Evolutionary conservation across 1,139 yeast species (phyloP).

Genomic region (Suhomyces guaymorum): DNA sequence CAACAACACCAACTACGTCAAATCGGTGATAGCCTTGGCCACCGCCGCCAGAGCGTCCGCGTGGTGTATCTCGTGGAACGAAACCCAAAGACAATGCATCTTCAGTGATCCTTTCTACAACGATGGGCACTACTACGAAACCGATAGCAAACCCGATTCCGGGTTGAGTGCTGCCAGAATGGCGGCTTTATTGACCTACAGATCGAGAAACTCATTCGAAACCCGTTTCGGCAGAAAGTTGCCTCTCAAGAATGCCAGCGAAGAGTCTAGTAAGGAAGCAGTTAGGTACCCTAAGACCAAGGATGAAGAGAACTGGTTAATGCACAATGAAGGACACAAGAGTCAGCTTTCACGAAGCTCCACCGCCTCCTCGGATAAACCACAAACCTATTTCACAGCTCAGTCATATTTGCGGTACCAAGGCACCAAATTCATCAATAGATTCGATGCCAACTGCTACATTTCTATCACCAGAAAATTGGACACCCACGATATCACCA

Average conservation of each 20-base stretch:
- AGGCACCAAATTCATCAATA: constrained; percentile 80
- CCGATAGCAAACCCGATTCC: constrained; percentile 68
- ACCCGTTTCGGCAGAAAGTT: constrained; percentile 80
- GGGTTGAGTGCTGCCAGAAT: constrained; percentile 97
- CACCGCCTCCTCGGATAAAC: constrained; percentile 30
- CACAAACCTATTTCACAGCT: constrained; percentile 91
- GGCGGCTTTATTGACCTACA: constrained; percentile 90
- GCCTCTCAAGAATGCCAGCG: constrained; percentile 34
- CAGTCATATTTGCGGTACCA: constrained; percentile 93
- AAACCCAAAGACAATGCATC: constrained; percentile 93
- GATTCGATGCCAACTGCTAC: constrained; percentile 97
- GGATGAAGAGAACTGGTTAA: constrained; percentile 50
- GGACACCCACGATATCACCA: constrained; percentile 90
- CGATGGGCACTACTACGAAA: constrained; percentile 79
- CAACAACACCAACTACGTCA: constrained; percentile 70
- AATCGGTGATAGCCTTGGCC: constrained; percentile 78
- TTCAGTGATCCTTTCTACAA: constrained; percentile 91
- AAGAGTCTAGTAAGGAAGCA: constrained; percentile 26
- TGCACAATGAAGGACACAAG: constrained; percentile 45
- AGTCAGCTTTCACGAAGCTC: constrained; percentile 12
- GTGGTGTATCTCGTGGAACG: constrained; percentile 99
- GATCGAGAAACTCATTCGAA: constrained; percentile 91
- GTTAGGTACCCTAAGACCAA: constrained; percentile 39
- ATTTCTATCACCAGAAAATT: constrained; percentile 89
- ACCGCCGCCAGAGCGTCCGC: constrained; percentile 95